phyloP scores from a whole-genome alignment of 202 grass and related monocot genomes.

The Dendrocalamus latiflorus region DNA sequence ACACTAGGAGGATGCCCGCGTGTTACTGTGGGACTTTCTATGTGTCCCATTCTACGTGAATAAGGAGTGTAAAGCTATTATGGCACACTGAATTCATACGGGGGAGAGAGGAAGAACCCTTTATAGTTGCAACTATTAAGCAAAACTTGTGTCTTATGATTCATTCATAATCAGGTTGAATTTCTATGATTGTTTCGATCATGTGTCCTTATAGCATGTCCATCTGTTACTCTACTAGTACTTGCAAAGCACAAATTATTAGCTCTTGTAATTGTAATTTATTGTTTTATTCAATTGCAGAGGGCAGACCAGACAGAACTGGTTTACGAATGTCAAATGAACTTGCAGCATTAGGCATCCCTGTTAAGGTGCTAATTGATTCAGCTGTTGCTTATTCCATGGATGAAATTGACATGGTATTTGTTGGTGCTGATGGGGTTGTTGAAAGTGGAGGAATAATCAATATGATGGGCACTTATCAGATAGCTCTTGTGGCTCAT shows the following conservation, averaged over 20 bases:
- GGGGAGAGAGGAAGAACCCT: neutral
- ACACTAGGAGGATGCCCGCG: neutral
- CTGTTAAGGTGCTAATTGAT: conserved; percentile 91
- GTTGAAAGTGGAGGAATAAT: conserved; percentile 98
- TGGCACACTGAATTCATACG: neutral
- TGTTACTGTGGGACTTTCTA: neutral
- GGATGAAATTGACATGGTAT: conserved; percentile 98
- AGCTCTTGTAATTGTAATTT: neutral
- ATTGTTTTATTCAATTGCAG: conserved; percentile 38
- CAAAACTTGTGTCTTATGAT: neutral
- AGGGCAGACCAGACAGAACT: conserved; percentile 90
- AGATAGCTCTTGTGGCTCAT: conserved; percentile 90
- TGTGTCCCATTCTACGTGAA: neutral
- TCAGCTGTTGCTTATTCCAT: conserved; percentile 92
- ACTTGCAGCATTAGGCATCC: conserved; percentile 76
- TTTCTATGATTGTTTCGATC: neutral
- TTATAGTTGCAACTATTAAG: neutral
- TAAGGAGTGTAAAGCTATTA: neutral
- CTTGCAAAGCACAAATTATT: neutral
- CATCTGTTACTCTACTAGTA: neutral
- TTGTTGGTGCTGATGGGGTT: conserved; percentile 94
- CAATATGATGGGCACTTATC: conserved; percentile 99
- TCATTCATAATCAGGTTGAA: neutral
- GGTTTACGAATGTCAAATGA: conserved; percentile 83
- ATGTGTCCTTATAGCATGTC: neutral